Evolutionary conservation across 73 alveolate species (phyloP).

Genomic region (Paramecium sexaurelia): DNA sequence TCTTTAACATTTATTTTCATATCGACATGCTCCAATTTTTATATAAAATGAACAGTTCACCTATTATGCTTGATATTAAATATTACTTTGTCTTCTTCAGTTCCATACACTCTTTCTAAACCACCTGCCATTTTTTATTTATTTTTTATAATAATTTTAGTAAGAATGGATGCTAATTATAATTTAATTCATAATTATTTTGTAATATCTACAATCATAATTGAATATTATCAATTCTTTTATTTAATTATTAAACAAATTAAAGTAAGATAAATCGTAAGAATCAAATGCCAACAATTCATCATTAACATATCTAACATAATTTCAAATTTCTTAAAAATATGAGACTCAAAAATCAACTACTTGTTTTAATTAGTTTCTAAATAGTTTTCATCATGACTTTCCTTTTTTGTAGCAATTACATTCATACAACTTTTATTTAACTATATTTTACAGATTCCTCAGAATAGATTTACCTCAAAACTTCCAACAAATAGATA

Average conservation of each 20-base stretch:
- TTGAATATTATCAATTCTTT: not conserved
- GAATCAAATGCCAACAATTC: not conserved
- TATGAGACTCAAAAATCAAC: not conserved
- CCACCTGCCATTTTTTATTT: constrained; percentile 92
- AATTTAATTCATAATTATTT: not conserved
- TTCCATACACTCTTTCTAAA: constrained; percentile 95
- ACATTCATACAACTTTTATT: not conserved
- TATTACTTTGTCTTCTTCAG: constrained; percentile 97
- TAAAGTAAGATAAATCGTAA: not conserved
- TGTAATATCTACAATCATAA: too few relatives aligned
- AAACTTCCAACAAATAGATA: not conserved
- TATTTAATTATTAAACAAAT: not conserved
- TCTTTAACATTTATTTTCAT: constrained; percentile 99
- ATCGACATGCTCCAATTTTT: constrained; percentile 99
- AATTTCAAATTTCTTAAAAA: not conserved
- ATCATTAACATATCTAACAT: not conserved
- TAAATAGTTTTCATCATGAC: not conserved
- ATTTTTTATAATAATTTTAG: not conserved
- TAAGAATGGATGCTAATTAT: not conserved
- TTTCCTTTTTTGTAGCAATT: not conserved
- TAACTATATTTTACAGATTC: not conserved
- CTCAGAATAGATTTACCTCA: not conserved
- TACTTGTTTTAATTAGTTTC: not conserved
- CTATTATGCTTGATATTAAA: not conserved
- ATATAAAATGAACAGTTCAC: constrained; percentile 99